Evolutionary conservation across 1,284 basidiomycete genomes (phyloP).

Genomic region (Irpex rosettiformis): DNA sequence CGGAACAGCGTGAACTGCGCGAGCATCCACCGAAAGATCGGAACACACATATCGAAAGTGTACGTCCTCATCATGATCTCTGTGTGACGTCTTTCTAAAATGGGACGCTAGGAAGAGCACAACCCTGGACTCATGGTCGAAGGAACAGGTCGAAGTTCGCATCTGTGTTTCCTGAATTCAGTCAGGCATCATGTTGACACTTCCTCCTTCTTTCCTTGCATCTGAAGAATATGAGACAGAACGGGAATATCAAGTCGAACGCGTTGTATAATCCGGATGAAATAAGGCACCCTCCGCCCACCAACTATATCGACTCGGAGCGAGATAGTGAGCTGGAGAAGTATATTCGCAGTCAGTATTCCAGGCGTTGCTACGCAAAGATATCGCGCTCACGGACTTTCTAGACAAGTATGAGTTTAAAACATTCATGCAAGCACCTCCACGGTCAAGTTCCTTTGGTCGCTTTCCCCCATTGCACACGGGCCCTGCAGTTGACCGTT

Average conservation of each 20-base stretch:
- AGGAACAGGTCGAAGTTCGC: constrained; percentile 79
- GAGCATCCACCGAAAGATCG: constrained; percentile 85
- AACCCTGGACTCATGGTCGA: constrained; percentile 80
- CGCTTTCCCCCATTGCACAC: constrained; percentile 34
- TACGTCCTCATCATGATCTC: constrained; percentile 34
- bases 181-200: constrained; percentile 11
- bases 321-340: constrained; percentile 83
- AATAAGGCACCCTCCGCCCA: constrained; percentile 70
- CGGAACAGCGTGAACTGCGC: constrained; percentile 70
- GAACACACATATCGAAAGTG: constrained; percentile 85
- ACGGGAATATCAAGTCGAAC: constrained; percentile 78
- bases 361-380: not conserved
- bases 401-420: constrained; percentile 75
- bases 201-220: constrained; percentile 11
- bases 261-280: constrained; percentile 75
- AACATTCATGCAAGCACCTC: constrained; percentile 44
- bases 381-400: constrained; percentile 5
- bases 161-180: constrained; percentile 12
- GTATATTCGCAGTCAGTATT: constrained; percentile 69
- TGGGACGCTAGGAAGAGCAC: constrained; percentile 71
- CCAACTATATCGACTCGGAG: constrained; percentile 74
- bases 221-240: constrained; percentile 67
- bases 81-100: constrained; percentile 7
- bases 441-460: constrained; percentile 28
- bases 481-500: constrained; percentile 8